Base-by-base conservation (phyloP, 2,329 filamentous ascomycete genomes). In the Coniella vitis region DNA sequence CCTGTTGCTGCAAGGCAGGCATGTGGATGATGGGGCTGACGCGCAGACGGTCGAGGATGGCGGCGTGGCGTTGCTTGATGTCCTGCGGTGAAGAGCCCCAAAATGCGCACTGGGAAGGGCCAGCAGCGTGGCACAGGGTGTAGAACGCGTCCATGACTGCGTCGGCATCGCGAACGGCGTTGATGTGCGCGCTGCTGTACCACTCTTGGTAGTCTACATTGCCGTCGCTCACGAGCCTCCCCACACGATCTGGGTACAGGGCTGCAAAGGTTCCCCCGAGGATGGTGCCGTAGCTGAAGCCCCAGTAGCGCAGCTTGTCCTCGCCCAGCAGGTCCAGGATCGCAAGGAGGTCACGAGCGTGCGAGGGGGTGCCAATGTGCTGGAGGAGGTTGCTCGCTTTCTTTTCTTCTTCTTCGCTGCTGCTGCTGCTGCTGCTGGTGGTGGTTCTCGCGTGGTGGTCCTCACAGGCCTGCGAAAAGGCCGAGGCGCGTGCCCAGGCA, bases 121-220 rank as follows among this genome's bases (percentile, higher is more conserved):
- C 75, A 16, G 72, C 78, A 37, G 67, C 62, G 56, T 73, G 69
- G 57, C 81, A 84, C 36, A 71, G 69, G 16, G 65, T 62, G 56
- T 75, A 78, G 49, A 83, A 81, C 16, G 64, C 70, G 1, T 69
- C 61, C 56, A 80, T 69, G 5, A 76, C 70, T 45, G 70, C 66
- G 58, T 83, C 78, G 13, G 74, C 71, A 55, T 82, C 74, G n/a
- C 65, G 65, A 7, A 78, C 57, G 45, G 76, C 76, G 52, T 72
- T 72, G 53, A 67, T 62, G 48, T 72, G 67, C 1, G 61, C 60
- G 10, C 71, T 66, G 22, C 67, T 63, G 48, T 68, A 72, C 75
- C 74, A 80, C 56, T 77, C 76, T 36, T 73, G 69, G 54, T 80
- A 76, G 54, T 76, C 72, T 13, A 74, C 72, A 42, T 76, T 76